A percentile compares a stretch with the other conserved stretches of the same genome.
These are phyloP conservation scores for Aspergillus ochraceoroseus DNA, from an alignment of 2,329 filamentous ascomycete species.

Conservation along the genomic window DNA sequence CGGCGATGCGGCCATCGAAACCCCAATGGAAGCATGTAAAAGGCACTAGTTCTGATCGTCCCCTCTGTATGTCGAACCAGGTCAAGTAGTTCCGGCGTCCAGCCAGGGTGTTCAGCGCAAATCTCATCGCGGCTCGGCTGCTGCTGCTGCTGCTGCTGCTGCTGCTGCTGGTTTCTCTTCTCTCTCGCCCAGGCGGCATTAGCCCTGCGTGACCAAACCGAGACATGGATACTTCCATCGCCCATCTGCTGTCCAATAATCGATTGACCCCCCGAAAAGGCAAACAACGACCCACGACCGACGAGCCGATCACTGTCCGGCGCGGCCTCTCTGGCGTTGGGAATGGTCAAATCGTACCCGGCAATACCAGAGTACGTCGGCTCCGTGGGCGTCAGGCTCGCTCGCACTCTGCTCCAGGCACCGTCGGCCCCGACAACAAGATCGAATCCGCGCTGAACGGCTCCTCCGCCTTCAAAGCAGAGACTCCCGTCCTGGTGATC, in stretches of 20 bases:
- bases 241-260: slow-evolving; percentile 26
- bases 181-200: too few relatives aligned
- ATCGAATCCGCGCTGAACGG: too few relatives aligned
- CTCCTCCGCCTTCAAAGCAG: too few relatives aligned
- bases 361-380: slow-evolving; percentile 22
- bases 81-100: slow-evolving; percentile 3
- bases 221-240: too few relatives aligned
- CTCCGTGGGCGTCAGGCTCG: slow-evolving; percentile 17
- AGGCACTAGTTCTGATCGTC: slow-evolving; percentile 9
- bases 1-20: slow-evolving; percentile 19
- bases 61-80: slow-evolving; percentile 15
- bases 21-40: slow-evolving; percentile 25
- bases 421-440: slow-evolving; percentile 30
- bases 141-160: too few relatives aligned
- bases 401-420: slow-evolving; percentile 27
- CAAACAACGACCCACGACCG: slow-evolving; percentile 27
- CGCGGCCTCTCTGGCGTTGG: slow-evolving; percentile 19
- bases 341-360: slow-evolving; percentile 19
- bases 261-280: slow-evolving; percentile 23
- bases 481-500: too few relatives aligned
- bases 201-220: too few relatives aligned
- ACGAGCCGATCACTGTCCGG: slow-evolving; percentile 24
- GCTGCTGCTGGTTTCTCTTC: too few relatives aligned
- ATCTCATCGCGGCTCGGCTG: not conserved
- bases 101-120: not conserved